These are phyloP conservation scores for Draba incana DNA, from an alignment of 345 rosid genomes.

Conservation along the genomic window DNA sequence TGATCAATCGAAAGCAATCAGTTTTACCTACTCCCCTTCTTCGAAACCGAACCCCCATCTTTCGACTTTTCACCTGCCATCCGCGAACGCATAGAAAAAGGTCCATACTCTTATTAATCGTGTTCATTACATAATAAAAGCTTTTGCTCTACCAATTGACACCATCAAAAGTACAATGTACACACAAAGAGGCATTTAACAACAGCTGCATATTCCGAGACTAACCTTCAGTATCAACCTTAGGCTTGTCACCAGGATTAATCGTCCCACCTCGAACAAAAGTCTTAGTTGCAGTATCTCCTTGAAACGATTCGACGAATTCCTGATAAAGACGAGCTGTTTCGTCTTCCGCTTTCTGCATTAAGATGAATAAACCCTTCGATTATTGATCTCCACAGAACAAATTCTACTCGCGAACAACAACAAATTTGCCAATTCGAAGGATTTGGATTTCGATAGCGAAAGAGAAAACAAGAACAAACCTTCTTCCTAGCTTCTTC, in stretches of 20 bases:
- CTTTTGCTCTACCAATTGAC: constrained; percentile 57
- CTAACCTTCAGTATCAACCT: constrained; percentile 85
- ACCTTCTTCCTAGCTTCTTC: constrained; percentile 99
- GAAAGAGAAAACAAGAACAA: neutral
- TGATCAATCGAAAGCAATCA: constrained; percentile 70
- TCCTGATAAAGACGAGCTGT: constrained; percentile 91
- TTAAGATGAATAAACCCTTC: neutral
- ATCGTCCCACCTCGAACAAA: constrained; percentile 95
- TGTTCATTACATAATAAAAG: constrained; percentile 57
- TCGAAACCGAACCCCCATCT: constrained; percentile 98
- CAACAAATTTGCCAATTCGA: neutral
- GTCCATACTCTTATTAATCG: constrained; percentile 88
- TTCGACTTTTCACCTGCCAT: constrained; percentile 99
- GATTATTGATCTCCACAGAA: neutral
- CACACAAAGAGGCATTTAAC: constrained; percentile 25
- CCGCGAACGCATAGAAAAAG: constrained; percentile 96
- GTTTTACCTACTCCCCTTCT: constrained; percentile 99
- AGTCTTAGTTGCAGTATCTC: constrained; percentile 67
- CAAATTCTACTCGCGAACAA: neutral
- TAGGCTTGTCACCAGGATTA: constrained; percentile 73
- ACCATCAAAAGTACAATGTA: constrained; percentile 40
- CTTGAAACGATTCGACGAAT: constrained; percentile 95
- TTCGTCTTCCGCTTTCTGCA: constrained; percentile 93
- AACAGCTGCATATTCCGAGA: constrained; percentile 5
- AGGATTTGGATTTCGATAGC: neutral